phyloP scores from a whole-genome alignment of 129 eudicot species.

The Flaveria brownii region DNA sequence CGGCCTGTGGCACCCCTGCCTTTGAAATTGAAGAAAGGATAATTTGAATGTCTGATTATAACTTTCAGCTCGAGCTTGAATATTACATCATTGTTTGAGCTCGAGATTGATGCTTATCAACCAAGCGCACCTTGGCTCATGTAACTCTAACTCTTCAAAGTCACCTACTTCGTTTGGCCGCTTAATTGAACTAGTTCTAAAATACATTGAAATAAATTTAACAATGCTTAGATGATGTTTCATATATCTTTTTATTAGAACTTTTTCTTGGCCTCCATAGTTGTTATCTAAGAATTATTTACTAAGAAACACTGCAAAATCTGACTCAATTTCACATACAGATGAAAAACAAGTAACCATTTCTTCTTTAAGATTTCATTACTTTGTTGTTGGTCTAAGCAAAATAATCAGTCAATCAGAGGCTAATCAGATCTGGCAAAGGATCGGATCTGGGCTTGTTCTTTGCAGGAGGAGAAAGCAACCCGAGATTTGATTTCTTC shows the following conservation, averaged over 20 bases:
- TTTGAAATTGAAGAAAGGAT: too few species aligned
- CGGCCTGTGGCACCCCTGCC: too few species aligned
- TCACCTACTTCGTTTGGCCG: background rate
- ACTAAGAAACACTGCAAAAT: background rate
- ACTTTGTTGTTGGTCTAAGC: constrained; percentile 21
- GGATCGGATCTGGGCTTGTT: constrained; percentile 7
- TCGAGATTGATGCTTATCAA: background rate
- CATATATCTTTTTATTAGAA: background rate
- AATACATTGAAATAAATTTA: background rate
- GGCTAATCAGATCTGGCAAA: constrained; percentile 62
- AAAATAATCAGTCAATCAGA: constrained; percentile 27
- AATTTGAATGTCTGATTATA: background rate
- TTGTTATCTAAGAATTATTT: constrained; percentile 4
- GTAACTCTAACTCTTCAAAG: background rate
- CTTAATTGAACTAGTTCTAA: background rate
- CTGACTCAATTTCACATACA: constrained; percentile 6
- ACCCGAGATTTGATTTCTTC: constrained; percentile 5
- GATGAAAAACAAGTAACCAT: background rate
- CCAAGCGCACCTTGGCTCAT: background rate
- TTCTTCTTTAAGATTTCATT: constrained; percentile 18
- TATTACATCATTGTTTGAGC: too few species aligned
- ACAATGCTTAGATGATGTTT: background rate
- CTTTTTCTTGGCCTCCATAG: background rate
- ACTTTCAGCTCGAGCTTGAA: background rate
- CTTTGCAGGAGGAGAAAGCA: background rate